Evolutionary conservation across 805 yeast species (phyloP).

Genomic region (Metschnikowia koreensis): DNA sequence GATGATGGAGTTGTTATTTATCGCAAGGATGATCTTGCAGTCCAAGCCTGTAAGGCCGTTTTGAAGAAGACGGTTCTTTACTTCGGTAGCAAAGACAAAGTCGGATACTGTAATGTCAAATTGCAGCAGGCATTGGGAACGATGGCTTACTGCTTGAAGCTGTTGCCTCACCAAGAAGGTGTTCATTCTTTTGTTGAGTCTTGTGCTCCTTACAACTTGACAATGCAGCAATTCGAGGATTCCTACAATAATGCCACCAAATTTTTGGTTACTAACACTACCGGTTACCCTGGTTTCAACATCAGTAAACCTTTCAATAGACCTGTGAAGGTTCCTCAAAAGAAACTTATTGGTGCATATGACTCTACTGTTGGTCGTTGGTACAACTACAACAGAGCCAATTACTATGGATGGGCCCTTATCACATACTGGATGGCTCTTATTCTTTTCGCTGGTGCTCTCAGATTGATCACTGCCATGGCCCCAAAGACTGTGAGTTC

Average conservation of each 20-base stretch:
- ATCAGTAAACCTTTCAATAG: constrained; percentile 25
- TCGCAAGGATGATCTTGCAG: constrained; percentile 25
- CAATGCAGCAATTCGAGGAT: constrained; percentile 30
- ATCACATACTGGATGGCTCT: constrained; percentile 51
- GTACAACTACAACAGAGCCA: constrained; percentile 42
- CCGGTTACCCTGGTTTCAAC: constrained; percentile 31
- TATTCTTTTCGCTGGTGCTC: constrained; percentile 39
- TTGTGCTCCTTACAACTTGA: constrained; percentile 22
- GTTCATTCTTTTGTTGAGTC: constrained; percentile 8
- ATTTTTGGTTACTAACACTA: constrained; percentile 32
- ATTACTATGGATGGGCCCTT: constrained; percentile 36
- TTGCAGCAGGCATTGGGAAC: constrained; percentile 41
- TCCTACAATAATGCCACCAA: constrained; percentile 43
- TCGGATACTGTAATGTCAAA: constrained; percentile 32
- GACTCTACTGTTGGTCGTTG: constrained; percentile 30
- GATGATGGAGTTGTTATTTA: constrained; percentile 22
- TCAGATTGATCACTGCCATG: constrained; percentile 38
- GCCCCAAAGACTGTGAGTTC: constrained; percentile 36
- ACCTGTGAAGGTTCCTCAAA: constrained; percentile 34
- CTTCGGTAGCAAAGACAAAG: constrained; percentile 24
- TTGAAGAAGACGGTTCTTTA: constrained; percentile 26
- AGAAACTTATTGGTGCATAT: constrained; percentile 24
- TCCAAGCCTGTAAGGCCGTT: constrained; percentile 25
- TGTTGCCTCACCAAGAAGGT: constrained; percentile 24
- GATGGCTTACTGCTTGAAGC: constrained; percentile 34